Base-by-base conservation (phyloP, 1,139 yeast genomes). In the Sugiyamaella novakii region DNA sequence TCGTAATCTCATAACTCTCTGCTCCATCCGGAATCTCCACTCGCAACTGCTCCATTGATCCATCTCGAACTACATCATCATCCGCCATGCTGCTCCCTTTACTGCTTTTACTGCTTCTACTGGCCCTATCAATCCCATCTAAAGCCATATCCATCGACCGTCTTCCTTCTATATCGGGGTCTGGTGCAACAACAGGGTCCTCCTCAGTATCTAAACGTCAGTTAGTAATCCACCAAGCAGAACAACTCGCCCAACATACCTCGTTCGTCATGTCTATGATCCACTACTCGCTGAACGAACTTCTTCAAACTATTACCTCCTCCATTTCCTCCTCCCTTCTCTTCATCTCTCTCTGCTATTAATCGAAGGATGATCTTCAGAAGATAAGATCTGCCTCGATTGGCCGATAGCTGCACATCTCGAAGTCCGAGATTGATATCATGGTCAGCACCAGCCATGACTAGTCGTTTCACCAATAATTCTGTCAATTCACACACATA, bases 401-500 rank as follows among this genome's bases (percentile, higher is more conserved):
- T 54, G 0, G 80, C 74, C 43, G 72, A 68, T 17, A 77, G 60
- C 7, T 59, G 54, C 5, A 73, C 65, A 15, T 62, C 57, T 5
- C 65, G 55, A 50, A 76, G 50, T 0, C 64, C 65, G 45, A 74
- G 57, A 49, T 67, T 61, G 15, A 52, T 42, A n/a, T 40, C 41
- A 10, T 35, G 39, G 28, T 46, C 52, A 6, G 51, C 54, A 7
- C 47, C 51, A 36, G 61, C 59, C 36, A 58, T 53, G n/a, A 75
- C 49, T 19, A 77, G 51, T 36, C 78, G 63, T 5, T 71, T 61
- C 15, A 77, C 51, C 27, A 78, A 57, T 17, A 70, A 57, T 0
- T 75, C 71, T 0, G 80, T 72, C 17, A 76, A 64, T 44, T 76
- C 77, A 53, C 84, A 76, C 5, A 85, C 80, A 52, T 81, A 76